Evolutionary conservation across 139 green algal species (phyloP), one percentile per base, ranked within the genome.

Genomic region (Eudorina sp.): DNA sequence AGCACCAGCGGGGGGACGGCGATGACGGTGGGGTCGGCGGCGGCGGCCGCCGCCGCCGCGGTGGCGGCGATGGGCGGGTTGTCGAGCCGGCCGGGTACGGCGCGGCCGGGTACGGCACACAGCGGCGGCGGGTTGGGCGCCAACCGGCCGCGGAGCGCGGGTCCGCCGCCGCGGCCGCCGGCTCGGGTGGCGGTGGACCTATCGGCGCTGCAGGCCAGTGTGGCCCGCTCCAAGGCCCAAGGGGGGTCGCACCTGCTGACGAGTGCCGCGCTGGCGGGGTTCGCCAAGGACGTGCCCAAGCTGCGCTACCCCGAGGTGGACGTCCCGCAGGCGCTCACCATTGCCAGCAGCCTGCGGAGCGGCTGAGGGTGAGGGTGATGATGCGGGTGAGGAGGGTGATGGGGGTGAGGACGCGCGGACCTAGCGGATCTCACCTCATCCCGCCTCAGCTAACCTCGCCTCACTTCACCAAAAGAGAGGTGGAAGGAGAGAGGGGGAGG

Each of bases 281-380:
- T 88, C 38, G 9, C 36, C 14, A 78, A 78, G 68, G 83, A 88
- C 34, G 83, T 88, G 31, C 83, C 83, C 21, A 46, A 41, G 25
- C 69, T 88, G 83, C 34, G 83, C 0, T 88, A 88, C 29, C 83
- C 83, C 3, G 83, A 88, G 48, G 83, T 88, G 36, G 83, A 88
- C 18, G 83, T 88, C 4, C 68, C 51, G 31, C 66, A 82, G 69
- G 43, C 83, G 34, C 81, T 87, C 4, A 69, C n/a, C 31, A 45
- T 87, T 31, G 40, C 78, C 31, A 72, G 62, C 62, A 72, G 62
- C 62, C 62, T 72, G 23, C n/a, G 19, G 19, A 72, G 62, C 62
- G 23, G 62, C 21, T 72, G 6, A 72, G 36, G 62, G 62, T 36
- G n/a, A n/a, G n/a, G n/a, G n/a, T n/a, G n/a, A n/a, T n/a, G n/a